Percentiles rank a stretch among this genome's conserved stretches.
Conservation (phyloP, 129 eudicot species). For the Logfia minima region DNA sequence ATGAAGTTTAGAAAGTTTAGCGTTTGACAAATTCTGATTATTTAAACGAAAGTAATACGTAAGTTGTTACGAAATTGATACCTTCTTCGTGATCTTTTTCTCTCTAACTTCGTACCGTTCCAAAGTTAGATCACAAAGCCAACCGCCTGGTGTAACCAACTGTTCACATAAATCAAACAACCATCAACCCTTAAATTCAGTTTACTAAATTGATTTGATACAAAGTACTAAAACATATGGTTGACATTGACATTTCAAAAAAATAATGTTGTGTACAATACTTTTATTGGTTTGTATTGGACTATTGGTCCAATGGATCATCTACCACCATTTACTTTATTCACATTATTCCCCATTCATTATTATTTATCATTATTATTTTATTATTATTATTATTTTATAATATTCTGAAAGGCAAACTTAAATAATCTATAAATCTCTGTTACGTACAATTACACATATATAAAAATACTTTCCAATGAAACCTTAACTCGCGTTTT, state of each 20-base stretch:
- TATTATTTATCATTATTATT: no score
- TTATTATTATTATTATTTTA: not conserved
- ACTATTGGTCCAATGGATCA: not conserved
- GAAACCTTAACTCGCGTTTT: no score
- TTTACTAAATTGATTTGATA: not conserved
- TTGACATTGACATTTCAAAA: not conserved
- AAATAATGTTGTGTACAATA: not conserved
- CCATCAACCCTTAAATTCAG: not conserved
- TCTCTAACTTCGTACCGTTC: conserved; percentile 92
- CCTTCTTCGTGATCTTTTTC: conserved; percentile 87
- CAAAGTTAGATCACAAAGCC: conserved; percentile 77
- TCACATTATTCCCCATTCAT: not conserved
- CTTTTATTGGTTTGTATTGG: not conserved
- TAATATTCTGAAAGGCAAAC: no score
- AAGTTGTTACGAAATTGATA: not conserved
- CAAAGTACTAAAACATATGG: not conserved
- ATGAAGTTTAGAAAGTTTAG: no score
- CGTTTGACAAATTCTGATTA: no score
- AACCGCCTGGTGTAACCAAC: conserved; percentile 81
- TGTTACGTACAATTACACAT: no score
- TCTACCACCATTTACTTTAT: not conserved
- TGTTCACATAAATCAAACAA: conserved; percentile 21
- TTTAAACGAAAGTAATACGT: no score
- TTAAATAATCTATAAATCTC: no score
- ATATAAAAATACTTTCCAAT: no score